Evolutionary conservation across 345 rosid genomes (phyloP).

Genomic region (Eucalyptus lansdowneana): DNA sequence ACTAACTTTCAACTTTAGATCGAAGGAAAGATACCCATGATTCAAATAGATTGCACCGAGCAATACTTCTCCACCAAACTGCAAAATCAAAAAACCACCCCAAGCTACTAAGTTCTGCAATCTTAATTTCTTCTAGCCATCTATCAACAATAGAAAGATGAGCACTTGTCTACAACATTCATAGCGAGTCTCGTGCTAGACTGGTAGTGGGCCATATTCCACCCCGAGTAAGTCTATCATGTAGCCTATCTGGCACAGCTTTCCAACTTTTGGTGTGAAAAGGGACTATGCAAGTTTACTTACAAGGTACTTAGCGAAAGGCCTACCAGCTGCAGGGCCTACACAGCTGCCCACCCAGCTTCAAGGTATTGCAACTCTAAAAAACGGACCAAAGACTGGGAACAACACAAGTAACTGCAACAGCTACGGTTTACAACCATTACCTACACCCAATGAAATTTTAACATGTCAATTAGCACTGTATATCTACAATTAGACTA

Average conservation of each 20-base stretch:
- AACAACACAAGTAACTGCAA: background rate
- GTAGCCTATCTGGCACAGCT: background rate
- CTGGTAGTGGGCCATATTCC: background rate
- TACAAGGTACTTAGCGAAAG: background rate
- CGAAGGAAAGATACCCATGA: background rate
- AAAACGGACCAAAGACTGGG: background rate
- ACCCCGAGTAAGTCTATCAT: background rate
- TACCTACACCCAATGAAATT: background rate
- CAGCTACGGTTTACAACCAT: background rate
- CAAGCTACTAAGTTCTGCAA: background rate
- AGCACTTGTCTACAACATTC: background rate
- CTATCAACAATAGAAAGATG: background rate
- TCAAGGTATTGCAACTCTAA: background rate
- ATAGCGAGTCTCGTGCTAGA: background rate
- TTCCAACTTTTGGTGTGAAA: background rate
- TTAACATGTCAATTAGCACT: background rate
- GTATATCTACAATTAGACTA: background rate
- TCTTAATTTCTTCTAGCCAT: background rate
- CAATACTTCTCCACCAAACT: background rate
- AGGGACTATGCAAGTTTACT: background rate
- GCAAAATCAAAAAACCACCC: background rate
- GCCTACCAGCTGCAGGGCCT: background rate
- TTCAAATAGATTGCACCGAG: background rate
- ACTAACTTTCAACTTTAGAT: background rate
- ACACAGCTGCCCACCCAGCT: background rate